Base-by-base conservation (phyloP, 805 yeast genomes). In the Wickerhamomyces alni region DNA sequence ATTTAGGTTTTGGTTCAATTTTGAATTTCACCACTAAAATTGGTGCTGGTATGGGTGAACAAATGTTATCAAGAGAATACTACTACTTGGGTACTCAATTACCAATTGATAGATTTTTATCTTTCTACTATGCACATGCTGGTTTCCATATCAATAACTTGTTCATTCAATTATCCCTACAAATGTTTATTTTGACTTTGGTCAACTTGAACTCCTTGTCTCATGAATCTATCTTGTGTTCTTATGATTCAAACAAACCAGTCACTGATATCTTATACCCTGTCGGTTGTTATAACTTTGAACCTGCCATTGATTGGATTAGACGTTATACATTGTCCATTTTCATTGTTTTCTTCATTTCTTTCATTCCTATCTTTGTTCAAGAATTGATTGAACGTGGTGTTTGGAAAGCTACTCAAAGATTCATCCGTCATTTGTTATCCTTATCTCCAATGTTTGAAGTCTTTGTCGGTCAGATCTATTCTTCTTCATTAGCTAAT, bases 41-140 rank as follows among this genome's bases (percentile, higher is more conserved):
- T 73, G 94, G 94, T 64, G 89, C 93, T 50, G 94, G 94, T 65
- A 84, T 84, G 94, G 93, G 93, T 62, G 94, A 84, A 64, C 94
- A 84, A 62, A 81, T 84, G 80, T 67, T 84, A 44, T 82, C 89
- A 21, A 74, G 94, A 66, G 94, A 84, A 61, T 84, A 84, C 60
- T 84, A 80, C 63, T 82, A 83, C 62, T 62, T 84, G 61, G 87
- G 91, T 55, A 80, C 91, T 29, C 88, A 80, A 57, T 66, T 84
- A 46, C 93, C 91, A 33, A 63, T 84, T 54, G 91, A 84, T 59
- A 74, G 91, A 63, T 81, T 84, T 71, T 70, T 84, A 47, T 80
- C 91, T 9, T 84, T 84, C 69, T 84, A 81, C 67, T 84, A 82
- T 63, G 94, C 91, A 15, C 94, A 84, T 62, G 80, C 87, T 45